phyloP scores from a whole-genome alignment of 768 basidiomycete genomes.

The Sarcomyxa edulis region DNA sequence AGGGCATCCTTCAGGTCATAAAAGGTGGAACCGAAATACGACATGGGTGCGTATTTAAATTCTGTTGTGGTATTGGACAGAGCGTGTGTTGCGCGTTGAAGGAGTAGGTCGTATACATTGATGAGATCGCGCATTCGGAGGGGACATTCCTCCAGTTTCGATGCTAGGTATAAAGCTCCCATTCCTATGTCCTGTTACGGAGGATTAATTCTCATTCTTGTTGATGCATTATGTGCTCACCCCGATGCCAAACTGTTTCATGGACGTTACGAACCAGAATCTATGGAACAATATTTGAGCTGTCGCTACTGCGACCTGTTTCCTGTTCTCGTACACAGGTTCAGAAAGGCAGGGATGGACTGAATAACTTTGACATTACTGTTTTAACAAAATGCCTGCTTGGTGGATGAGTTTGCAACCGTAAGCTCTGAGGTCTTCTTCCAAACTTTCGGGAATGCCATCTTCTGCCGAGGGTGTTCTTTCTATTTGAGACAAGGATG shows the following conservation, averaged over 20 bases:
- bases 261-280: conserved; percentile 93
- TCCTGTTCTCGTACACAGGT: conserved; percentile 37
- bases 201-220: conserved; percentile 5
- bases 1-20: conserved; percentile 94
- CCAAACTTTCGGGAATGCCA: conserved; percentile 74
- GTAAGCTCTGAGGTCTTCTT: conserved; percentile 84
- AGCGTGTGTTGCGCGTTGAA: conserved; percentile 65
- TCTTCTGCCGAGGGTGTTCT: conserved; percentile 78
- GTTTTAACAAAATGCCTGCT: conserved; percentile 85
- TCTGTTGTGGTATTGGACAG: conserved; percentile 29
- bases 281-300: conserved; percentile 95
- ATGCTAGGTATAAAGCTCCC: conserved; percentile 84
- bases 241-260: conserved; percentile 92
- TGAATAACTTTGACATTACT: conserved; percentile 40
- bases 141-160: conserved; percentile 90
- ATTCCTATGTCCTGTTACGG: conserved; percentile 73
- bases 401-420: conserved; percentile 95
- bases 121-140: conserved; percentile 90
- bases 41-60: conserved; percentile 79
- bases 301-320: conserved; percentile 95
- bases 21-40: conserved; percentile 83
- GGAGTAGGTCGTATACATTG: conserved; percentile 87
- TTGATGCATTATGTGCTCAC: conserved; percentile 44
- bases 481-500: conserved; percentile 73
- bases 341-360: background rate